A percentile compares a stretch with the other conserved stretches of the same genome.
These are phyloP conservation scores for Phytophthora cryptogea DNA, from an alignment of 352 stramenopile genomes.

Conservation along the genomic window DNA sequence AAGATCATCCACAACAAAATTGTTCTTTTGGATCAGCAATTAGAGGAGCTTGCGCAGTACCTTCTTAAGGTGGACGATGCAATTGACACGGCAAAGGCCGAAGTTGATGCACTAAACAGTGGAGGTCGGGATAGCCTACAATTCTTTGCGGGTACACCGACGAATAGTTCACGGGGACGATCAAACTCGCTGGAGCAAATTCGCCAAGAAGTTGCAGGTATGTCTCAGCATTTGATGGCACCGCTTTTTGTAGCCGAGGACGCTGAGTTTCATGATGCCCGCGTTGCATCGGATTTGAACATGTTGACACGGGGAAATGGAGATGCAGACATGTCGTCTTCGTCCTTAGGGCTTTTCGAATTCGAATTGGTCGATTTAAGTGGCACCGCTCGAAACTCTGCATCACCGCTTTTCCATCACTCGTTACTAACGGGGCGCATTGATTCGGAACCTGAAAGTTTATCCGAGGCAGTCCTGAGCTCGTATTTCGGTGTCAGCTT, in stretches of 20 bases:
- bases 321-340: slow-evolving; percentile 63
- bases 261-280: slow-evolving; percentile 84
- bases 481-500: slow-evolving; percentile 72
- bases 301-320: slow-evolving; percentile 20
- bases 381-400: slow-evolving; percentile 58
- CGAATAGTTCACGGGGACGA: slow-evolving; percentile 27
- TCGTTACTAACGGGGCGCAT: slow-evolving; percentile 78
- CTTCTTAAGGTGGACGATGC: slow-evolving; percentile 75
- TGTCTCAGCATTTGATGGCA: slow-evolving; percentile 80
- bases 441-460: slow-evolving; percentile 71
- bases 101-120: slow-evolving; percentile 52
- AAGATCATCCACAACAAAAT: slow-evolving; percentile 87
- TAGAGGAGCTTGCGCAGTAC: slow-evolving; percentile 66
- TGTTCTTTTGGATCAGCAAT: slow-evolving; percentile 70
- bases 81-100: slow-evolving; percentile 67
- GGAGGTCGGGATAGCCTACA: slow-evolving; percentile 62
- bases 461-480: slow-evolving; percentile 63
- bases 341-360: slow-evolving; percentile 70
- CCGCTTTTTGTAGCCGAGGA: slow-evolving; percentile 82
- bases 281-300: slow-evolving; percentile 44
- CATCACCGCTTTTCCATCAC: slow-evolving; percentile 77
- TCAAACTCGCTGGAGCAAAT: slow-evolving; percentile 65
- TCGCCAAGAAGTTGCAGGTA: slow-evolving; percentile 57
- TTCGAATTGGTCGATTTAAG: slow-evolving; percentile 88
- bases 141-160: slow-evolving; percentile 45